Evolutionary conservation across 768 basidiomycete species (phyloP).

Genomic region (Saitozyma podzolica): DNA sequence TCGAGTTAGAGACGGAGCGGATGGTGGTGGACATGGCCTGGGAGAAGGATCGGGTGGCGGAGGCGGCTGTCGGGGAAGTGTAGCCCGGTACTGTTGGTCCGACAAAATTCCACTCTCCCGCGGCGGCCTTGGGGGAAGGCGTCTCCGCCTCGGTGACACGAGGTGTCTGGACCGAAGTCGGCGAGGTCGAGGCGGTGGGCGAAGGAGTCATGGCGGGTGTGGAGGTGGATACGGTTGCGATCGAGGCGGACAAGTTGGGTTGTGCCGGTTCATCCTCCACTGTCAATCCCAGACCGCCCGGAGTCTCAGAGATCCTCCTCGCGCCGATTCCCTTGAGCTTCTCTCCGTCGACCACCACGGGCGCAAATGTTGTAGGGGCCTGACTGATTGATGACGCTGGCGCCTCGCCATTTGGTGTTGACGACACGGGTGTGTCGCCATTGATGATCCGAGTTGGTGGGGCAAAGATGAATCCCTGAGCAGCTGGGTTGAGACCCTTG

Average conservation of each 20-base stretch:
- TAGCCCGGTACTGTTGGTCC: conserved; percentile 27
- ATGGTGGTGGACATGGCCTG: conserved; percentile 5
- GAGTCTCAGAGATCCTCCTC: conserved; percentile 10
- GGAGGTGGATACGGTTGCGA: too few species aligned
- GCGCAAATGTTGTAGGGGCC: neutral
- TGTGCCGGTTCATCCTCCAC: too few species aligned
- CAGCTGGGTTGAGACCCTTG: conserved; percentile 39
- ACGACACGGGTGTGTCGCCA: too few species aligned
- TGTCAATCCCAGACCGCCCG: neutral
- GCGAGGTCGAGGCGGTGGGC: too few species aligned
- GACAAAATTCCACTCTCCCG: conserved; percentile 20
- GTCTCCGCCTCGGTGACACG: neutral
- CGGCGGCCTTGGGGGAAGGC: neutral
- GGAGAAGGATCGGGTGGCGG: conserved; percentile 7
- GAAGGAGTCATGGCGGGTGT: too few species aligned
- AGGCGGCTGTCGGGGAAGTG: conserved; percentile 16
- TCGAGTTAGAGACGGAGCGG: neutral
- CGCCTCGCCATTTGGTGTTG: too few species aligned
- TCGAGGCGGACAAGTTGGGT: too few species aligned
- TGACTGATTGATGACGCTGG: too few species aligned
- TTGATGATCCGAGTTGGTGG: neutral
- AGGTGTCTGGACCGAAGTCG: neutral
- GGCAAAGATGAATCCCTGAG: conserved; percentile 34
- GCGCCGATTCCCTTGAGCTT: conserved; percentile 25
- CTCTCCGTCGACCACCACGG: conserved; percentile 27